These are phyloP conservation scores for Eucalyptus sideroxylon DNA, from an alignment of 345 rosid genomes.

Conservation along the genomic window DNA sequence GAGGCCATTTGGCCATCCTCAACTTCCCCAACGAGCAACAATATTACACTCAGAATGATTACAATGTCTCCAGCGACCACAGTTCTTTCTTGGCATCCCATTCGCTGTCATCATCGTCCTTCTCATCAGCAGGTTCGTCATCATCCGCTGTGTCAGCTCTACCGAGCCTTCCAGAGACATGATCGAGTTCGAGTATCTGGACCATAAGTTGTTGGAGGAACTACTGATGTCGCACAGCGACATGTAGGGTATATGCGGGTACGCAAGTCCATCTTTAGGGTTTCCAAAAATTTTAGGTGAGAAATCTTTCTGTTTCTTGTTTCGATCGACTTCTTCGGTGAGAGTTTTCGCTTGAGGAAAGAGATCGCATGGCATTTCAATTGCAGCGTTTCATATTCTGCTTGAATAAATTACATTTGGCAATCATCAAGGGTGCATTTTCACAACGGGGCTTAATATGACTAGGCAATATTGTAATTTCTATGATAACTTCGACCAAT, in stretches of 20 bases:
- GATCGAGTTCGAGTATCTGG: neutral
- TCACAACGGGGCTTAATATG: neutral
- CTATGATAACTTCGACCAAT: neutral
- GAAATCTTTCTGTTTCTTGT: neutral
- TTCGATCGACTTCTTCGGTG: neutral
- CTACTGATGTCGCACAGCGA: neutral
- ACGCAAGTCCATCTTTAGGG: neutral
- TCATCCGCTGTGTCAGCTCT: neutral
- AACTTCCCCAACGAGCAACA: slow-evolving; percentile 55
- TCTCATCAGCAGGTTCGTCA: neutral
- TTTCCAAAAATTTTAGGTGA: neutral
- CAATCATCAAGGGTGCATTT: neutral
- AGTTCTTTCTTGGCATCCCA: neutral
- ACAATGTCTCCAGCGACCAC: neutral
- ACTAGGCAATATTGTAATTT: neutral
- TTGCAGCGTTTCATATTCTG: neutral
- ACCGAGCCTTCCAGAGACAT: neutral
- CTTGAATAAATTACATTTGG: neutral
- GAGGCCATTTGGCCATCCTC: slow-evolving; percentile 44
- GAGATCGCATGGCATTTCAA: neutral
- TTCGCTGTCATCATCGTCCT: neutral
- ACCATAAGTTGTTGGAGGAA: neutral
- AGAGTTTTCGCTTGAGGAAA: neutral
- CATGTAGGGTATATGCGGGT: neutral
- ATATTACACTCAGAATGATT: neutral